Conservation (phyloP, 345 rosid genomes). For the Abelmoschus esculentus region DNA sequence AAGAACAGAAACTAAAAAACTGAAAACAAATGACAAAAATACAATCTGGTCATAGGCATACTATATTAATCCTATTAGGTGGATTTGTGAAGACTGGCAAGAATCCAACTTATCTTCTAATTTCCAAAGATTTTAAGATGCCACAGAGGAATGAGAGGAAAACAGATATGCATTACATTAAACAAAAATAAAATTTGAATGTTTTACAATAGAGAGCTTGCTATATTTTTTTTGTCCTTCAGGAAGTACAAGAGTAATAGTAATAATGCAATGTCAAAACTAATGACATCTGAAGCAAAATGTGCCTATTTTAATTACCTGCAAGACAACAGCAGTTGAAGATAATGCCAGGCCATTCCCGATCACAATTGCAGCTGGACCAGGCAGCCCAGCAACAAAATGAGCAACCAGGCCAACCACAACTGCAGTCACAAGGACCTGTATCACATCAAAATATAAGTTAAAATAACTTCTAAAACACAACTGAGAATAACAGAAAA, state of each 20-base stretch:
- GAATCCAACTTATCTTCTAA: background rate
- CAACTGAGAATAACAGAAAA: conserved; percentile 3
- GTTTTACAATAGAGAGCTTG: conserved; percentile 11
- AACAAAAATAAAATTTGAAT: conserved; percentile 1
- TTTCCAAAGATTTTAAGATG: conserved; percentile 1
- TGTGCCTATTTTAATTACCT: conserved; percentile 36
- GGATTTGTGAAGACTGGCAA: background rate
- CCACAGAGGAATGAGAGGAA: background rate
- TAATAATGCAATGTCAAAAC: background rate
- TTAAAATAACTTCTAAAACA: conserved; percentile 7
- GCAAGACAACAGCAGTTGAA: conserved; percentile 96
- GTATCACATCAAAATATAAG: conserved; percentile 20
- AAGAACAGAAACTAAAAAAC: background rate
- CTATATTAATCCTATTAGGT: background rate
- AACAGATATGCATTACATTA: background rate
- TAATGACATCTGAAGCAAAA: conserved; percentile 14
- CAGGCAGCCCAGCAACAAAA: conserved; percentile 68
- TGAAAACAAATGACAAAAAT: background rate
- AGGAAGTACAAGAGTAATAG: background rate
- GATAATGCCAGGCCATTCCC: conserved; percentile 98
- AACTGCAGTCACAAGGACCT: conserved; percentile 93
- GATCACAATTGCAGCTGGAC: conserved; percentile 93
- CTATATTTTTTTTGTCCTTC: background rate
- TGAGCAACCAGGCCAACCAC: conserved; percentile 78
- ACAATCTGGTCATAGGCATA: background rate